Conservation (phyloP, 202 grass and related monocot genomes). For the Panicum hallii region DNA sequence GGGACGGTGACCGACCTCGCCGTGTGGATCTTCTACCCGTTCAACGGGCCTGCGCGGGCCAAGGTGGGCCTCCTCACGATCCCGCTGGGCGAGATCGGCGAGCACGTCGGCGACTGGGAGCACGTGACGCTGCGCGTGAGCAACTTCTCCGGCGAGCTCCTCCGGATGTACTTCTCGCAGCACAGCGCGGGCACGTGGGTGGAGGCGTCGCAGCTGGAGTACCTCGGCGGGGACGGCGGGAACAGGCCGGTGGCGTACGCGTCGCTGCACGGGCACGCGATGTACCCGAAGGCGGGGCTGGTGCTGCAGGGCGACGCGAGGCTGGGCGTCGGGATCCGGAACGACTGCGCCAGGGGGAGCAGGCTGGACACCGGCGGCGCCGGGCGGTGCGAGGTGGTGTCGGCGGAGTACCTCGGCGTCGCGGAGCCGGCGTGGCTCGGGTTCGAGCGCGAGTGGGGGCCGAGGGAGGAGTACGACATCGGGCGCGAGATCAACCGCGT, state of each 20-base stretch:
- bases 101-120: constrained; percentile 97
- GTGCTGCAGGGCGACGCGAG: constrained; percentile 71
- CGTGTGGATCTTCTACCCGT: constrained; percentile 88
- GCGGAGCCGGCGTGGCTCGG: constrained; percentile 70
- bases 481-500: constrained; percentile 68
- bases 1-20: constrained; percentile 75
- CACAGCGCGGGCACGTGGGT: constrained; percentile 72
- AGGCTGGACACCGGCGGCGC: constrained; percentile 51
- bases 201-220: constrained; percentile 75
- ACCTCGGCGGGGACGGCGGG: constrained; percentile 31
- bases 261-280: constrained; percentile 74
- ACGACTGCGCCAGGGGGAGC: constrained; percentile 71
- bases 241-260: constrained; percentile 65
- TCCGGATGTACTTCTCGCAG: constrained; percentile 69
- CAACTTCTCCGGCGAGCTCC: constrained; percentile 79
- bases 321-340: constrained; percentile 80
- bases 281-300: constrained; percentile 61
- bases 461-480: constrained; percentile 75
- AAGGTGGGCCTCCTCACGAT: constrained; percentile 60
- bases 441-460: constrained; percentile 78
- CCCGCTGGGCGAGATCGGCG: constrained; percentile 67
- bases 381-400: constrained; percentile 62
- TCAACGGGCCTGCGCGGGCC: constrained; percentile 73
- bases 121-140: constrained; percentile 83
- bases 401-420: constrained; percentile 62